These are phyloP conservation scores for Beta macrorhiza DNA, from an alignment of 179 eudicot species.

Conservation along the genomic window DNA sequence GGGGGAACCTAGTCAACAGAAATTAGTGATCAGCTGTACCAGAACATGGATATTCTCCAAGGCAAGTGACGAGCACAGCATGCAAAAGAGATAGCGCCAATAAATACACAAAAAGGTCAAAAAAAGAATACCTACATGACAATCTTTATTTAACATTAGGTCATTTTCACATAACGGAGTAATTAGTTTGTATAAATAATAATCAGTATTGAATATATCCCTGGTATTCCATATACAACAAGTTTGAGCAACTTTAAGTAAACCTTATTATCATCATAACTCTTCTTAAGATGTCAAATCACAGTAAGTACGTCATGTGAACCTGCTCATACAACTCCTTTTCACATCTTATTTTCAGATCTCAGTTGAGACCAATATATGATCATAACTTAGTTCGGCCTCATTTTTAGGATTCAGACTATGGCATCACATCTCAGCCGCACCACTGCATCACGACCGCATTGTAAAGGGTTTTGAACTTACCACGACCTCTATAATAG, in stretches of 20 bases:
- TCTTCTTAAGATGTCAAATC: neutral
- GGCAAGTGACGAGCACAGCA: neutral
- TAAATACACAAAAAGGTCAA: neutral
- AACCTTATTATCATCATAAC: neutral
- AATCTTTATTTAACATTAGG: neutral
- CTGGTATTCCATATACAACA: neutral
- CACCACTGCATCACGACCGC: too few relatives aligned
- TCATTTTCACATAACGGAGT: neutral
- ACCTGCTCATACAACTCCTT: neutral
- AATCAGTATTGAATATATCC: neutral
- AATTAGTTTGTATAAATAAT: neutral
- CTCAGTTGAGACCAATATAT: neutral
- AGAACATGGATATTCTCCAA: neutral
- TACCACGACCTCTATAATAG: too few relatives aligned
- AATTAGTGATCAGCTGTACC: conserved; percentile 18
- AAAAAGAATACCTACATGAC: neutral
- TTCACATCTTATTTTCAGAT: neutral
- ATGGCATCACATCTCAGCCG: too few relatives aligned
- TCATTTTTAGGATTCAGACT: neutral
- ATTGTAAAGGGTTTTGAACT: too few relatives aligned
- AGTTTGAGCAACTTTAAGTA: neutral
- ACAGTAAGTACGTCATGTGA: too few relatives aligned
- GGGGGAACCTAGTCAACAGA: conserved; percentile 36
- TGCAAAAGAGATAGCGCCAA: neutral
- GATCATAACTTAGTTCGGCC: neutral